Evolutionary conservation across 2,329 filamentous ascomycete species (phyloP).

Genomic region (Escovopsis weberi): DNA sequence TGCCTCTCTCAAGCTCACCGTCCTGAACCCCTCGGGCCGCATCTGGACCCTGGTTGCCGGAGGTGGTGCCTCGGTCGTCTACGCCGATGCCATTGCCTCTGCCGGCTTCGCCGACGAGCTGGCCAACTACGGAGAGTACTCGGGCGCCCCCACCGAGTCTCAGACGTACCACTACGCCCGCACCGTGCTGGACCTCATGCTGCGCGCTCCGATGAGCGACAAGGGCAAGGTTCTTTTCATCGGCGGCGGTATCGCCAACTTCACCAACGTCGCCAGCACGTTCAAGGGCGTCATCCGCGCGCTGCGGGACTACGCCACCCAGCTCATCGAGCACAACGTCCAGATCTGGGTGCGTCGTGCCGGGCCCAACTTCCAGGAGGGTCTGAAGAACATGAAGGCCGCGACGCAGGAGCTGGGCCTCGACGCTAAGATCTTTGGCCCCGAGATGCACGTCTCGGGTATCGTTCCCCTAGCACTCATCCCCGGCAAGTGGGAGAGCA

Average conservation of each 20-base stretch:
- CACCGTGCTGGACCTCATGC: conserved; percentile 94
- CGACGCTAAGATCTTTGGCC: conserved; percentile 47
- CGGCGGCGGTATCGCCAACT: conserved; percentile 99
- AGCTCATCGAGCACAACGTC: conserved; percentile 89
- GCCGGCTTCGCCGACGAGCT: conserved; percentile 90
- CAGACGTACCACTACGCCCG: conserved; percentile 99
- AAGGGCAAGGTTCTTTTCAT: conserved; percentile 99
- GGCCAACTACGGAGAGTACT: conserved; percentile 99
- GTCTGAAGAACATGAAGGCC: conserved; percentile 98
- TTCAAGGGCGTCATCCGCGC: conserved; percentile 99
- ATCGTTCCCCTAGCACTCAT: conserved; percentile 86
- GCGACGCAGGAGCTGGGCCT: conserved; percentile 88
- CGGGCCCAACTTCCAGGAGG: conserved; percentile 97
- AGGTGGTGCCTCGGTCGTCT: conserved; percentile 98
- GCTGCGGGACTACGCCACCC: conserved; percentile 73
- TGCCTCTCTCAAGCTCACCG: conserved; percentile 94
- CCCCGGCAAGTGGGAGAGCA: conserved; percentile 48
- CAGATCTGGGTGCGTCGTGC: conserved; percentile 90
- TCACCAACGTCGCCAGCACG: conserved; percentile 97
- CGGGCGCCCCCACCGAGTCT: conserved; percentile 93
- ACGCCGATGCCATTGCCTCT: conserved; percentile 95
- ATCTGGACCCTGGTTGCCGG: conserved; percentile 98
- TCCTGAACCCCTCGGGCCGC: conserved; percentile 80
- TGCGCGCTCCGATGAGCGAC: conserved; percentile 68
- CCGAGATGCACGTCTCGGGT: conserved; percentile 91